These are phyloP conservation scores for Eutrema japonicum DNA, from an alignment of 345 rosid species.

Conservation along the genomic window DNA sequence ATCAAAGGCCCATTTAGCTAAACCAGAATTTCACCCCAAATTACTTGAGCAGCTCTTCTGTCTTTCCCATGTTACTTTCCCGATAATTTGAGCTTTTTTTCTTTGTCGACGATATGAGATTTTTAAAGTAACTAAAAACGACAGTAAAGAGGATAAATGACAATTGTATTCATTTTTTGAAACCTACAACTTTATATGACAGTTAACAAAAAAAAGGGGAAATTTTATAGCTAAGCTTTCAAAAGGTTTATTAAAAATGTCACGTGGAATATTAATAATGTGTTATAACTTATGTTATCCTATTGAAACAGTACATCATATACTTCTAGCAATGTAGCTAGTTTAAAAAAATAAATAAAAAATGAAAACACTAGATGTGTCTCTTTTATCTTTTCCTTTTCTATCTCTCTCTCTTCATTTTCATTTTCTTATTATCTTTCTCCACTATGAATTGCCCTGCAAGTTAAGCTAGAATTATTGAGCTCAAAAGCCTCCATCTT, in stretches of 20 bases:
- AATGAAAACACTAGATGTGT: background rate
- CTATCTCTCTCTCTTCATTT: conserved; percentile 15
- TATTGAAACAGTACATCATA: conserved; percentile 3
- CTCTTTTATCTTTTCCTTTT: background rate
- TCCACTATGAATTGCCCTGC: conserved; percentile 41
- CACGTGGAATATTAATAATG: background rate
- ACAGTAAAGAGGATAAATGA: no score
- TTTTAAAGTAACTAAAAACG: no score
- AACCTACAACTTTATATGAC: no score
- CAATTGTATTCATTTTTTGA: no score
- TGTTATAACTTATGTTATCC: background rate
- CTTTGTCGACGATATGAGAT: no score
- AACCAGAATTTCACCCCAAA: no score
- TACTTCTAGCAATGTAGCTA: background rate
- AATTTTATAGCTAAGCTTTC: background rate
- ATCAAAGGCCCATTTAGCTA: no score
- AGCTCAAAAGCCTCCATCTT: conserved; percentile 38
- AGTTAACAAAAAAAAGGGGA: no score
- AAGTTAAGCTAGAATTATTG: conserved; percentile 43
- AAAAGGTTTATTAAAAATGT: background rate
- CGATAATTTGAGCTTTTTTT: no score
- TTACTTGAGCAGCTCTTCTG: no score
- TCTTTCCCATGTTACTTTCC: no score
- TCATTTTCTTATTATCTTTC: conserved; percentile 12
- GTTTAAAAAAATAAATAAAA: background rate